These are phyloP conservation scores for Lotmaria passim DNA, from an alignment of 208 protist species.

Conservation along the genomic window DNA sequence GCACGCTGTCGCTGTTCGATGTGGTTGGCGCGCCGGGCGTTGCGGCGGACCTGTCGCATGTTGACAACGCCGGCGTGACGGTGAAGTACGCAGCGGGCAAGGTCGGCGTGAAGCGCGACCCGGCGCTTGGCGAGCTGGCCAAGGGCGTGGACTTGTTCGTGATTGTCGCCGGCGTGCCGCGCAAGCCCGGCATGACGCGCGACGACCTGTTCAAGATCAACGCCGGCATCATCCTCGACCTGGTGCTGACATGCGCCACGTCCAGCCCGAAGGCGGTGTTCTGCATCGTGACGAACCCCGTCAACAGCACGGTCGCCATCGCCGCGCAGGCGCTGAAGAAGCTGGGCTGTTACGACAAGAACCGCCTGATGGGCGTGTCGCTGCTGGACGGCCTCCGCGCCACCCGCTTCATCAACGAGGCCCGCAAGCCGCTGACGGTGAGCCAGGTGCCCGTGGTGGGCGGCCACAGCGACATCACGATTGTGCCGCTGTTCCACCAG, in stretches of 20 bases:
- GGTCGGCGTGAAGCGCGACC: slow-evolving; percentile 70
- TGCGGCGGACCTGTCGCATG: slow-evolving; percentile 94
- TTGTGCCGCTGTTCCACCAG: slow-evolving; percentile 93
- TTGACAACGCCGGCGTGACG: slow-evolving; percentile 74
- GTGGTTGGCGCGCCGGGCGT: slow-evolving; percentile 91
- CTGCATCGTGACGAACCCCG: slow-evolving; percentile 96
- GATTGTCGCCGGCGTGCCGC: slow-evolving; percentile 95
- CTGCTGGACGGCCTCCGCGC: slow-evolving; percentile 94
- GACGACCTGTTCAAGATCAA: slow-evolving; percentile 98
- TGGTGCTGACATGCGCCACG: slow-evolving; percentile 86
- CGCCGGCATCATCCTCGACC: slow-evolving; percentile 91
- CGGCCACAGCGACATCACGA: slow-evolving; percentile 95
- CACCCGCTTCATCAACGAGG: slow-evolving; percentile 92
- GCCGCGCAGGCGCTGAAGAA: slow-evolving; percentile 92
- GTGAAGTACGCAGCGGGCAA: slow-evolving; percentile 82
- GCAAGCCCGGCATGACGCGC: slow-evolving; percentile 97
- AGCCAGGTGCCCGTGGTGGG: slow-evolving; percentile 91
- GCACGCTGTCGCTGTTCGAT: slow-evolving; percentile 93
- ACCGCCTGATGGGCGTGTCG: slow-evolving; percentile 91
- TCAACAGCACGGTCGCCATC: slow-evolving; percentile 97
- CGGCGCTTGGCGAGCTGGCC: slow-evolving; percentile 64
- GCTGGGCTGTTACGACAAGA: slow-evolving; percentile 89
- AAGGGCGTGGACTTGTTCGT: slow-evolving; percentile 93
- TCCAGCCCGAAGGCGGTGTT: slow-evolving; percentile 91
- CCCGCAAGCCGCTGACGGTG: slow-evolving; percentile 50